These are phyloP conservation scores for Orbilia javanica DNA, from an alignment of 2,329 filamentous ascomycete species.

Conservation along the genomic window DNA sequence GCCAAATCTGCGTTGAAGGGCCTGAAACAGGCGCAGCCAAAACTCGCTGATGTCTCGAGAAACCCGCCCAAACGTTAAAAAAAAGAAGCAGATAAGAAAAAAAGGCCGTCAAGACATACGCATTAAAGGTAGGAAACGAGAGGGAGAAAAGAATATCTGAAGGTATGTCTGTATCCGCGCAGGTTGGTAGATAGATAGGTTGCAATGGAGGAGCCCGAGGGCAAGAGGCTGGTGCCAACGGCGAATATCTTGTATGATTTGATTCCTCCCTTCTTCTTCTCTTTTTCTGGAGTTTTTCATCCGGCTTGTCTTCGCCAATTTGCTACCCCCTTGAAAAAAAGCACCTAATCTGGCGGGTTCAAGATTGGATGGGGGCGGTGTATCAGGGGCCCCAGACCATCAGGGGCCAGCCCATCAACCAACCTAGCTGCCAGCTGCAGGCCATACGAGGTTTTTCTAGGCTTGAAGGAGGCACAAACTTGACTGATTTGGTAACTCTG, in stretches of 20 bases:
- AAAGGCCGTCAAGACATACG: slow-evolving; percentile 37
- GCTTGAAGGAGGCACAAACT: slow-evolving; percentile 31
- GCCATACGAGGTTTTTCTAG: slow-evolving; percentile 33
- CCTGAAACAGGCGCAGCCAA: slow-evolving; percentile 44
- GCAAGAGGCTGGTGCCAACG: slow-evolving; percentile 16
- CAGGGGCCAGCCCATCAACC: slow-evolving; percentile 39
- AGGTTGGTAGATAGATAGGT: background rate
- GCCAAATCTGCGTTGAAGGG: slow-evolving; percentile 25
- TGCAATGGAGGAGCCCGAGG: slow-evolving; percentile 13
- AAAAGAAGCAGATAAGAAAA: background rate
- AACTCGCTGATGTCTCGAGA: slow-evolving; percentile 21
- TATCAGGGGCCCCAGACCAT: slow-evolving; percentile 37
- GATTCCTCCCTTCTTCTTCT: slow-evolving; percentile 18
- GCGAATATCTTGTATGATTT: slow-evolving; percentile 43
- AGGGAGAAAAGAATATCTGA: slow-evolving; percentile 15
- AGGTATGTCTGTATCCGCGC: background rate
- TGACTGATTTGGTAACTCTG: slow-evolving; percentile 36
- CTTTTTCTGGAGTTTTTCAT: slow-evolving; percentile 36
- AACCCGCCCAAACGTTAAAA: slow-evolving; percentile 18
- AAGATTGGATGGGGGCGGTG: slow-evolving; percentile 49
- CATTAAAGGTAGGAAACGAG: slow-evolving; percentile 13
- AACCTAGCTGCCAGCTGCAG: slow-evolving; percentile 44
- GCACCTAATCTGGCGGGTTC: slow-evolving; percentile 53
- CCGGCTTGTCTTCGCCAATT: slow-evolving; percentile 51
- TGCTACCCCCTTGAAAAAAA: slow-evolving; percentile 43